A percentile compares a stretch with the other conserved stretches of the same genome.
These are phyloP conservation scores for Colletotrichum cereale DNA, from an alignment of 2,329 filamentous ascomycete species.

Conservation along the genomic window DNA sequence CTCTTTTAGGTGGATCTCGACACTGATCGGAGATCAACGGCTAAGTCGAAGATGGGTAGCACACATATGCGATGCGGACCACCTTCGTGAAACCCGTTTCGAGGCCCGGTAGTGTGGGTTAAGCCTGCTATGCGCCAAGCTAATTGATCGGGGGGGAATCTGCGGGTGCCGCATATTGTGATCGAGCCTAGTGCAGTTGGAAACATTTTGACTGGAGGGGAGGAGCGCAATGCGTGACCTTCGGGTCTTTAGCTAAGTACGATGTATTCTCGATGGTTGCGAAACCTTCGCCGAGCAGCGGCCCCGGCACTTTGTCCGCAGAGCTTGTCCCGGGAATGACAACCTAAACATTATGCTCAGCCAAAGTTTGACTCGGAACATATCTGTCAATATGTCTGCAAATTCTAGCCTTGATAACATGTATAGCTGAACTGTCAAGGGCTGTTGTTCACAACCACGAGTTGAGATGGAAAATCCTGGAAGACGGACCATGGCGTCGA, in stretches of 20 bases:
- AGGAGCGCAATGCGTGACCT: slow-evolving; percentile 71
- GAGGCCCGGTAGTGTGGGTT: slow-evolving; percentile 52
- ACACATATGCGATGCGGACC: slow-evolving; percentile 55
- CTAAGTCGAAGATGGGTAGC: slow-evolving; percentile 56
- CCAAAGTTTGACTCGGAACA: neutral
- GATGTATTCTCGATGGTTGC: slow-evolving; percentile 67
- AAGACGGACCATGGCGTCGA: neutral
- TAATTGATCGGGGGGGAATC: slow-evolving; percentile 54
- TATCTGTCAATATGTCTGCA: neutral
- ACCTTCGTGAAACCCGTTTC: slow-evolving; percentile 51
- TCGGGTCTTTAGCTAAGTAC: slow-evolving; percentile 68
- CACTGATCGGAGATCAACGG: slow-evolving; percentile 56
- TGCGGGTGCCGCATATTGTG: slow-evolving; percentile 53
- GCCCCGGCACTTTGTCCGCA: slow-evolving; percentile 59
- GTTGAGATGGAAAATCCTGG: neutral
- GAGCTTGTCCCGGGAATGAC: slow-evolving; percentile 64
- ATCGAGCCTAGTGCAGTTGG: slow-evolving; percentile 68
- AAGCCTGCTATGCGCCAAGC: slow-evolving; percentile 54
- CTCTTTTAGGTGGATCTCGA: neutral
- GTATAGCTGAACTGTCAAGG: slow-evolving; percentile 8
- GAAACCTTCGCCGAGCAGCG: slow-evolving; percentile 65
- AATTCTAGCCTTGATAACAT: slow-evolving; percentile 7
- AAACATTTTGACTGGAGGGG: slow-evolving; percentile 68
- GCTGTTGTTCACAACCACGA: neutral
- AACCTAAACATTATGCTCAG: slow-evolving; percentile 1